Conservation (phyloP, 139 green algal species). For the Mesotaenium endlicherianum region DNA sequence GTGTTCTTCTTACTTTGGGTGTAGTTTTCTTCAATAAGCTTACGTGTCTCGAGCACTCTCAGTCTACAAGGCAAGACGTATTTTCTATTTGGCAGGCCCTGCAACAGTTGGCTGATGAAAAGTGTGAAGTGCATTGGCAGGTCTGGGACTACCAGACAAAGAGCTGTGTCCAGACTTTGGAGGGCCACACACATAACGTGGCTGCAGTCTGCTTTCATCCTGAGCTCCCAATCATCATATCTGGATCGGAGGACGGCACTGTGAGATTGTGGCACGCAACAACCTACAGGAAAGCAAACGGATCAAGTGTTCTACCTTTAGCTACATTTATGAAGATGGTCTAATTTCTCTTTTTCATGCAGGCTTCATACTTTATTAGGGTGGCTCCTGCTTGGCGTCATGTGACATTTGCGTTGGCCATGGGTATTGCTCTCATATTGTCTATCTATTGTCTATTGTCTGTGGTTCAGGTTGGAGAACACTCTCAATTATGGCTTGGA, state of each 20-base stretch:
- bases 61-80: no score
- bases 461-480: constrained; percentile 68
- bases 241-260: constrained; percentile 90
- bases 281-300: constrained; percentile 97
- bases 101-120: no score
- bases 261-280: constrained; percentile 95
- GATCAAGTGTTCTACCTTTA: neutral
- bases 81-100: no score
- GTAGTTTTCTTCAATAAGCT: no score
- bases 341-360: no score
- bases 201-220: constrained; percentile 92
- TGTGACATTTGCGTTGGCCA: neutral
- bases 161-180: constrained; percentile 92
- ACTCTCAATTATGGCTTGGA: constrained; percentile 97
- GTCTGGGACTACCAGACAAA: constrained; percentile 99
- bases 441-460: neutral
- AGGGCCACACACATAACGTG: constrained; percentile 91
- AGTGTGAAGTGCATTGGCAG: no score
- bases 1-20: no score
- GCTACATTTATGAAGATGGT: neutral
- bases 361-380: no score
- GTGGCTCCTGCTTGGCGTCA: no score
- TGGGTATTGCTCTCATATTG: neutral
- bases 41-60: no score
- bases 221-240: constrained; percentile 96